Evolutionary conservation across 2,329 filamentous ascomycete genomes (phyloP), one percentile per base, ranked within the genome.

Genomic region (Aspergillus ibericus): DNA sequence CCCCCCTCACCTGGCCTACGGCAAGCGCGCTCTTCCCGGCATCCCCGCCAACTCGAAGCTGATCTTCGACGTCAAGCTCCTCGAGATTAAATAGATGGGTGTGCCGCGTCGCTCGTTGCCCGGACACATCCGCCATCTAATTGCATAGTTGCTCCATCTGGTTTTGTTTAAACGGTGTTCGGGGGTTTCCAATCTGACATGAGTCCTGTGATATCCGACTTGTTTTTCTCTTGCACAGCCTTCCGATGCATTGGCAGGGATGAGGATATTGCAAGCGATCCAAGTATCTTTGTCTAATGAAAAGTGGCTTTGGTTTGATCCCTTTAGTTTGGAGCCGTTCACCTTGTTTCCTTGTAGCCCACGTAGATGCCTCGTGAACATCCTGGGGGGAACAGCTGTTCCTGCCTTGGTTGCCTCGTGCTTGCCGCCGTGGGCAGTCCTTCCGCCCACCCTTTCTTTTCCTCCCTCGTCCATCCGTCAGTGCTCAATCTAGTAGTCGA

Each of bases 11-110:
- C 86, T 93, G 59, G 96, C 90, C 70, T 99, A 99, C 77, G 95
- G 96, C 78, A 92, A 86, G 80, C 89, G 91, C 81, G 82, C 84
- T 62, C 79, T 90, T 22, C 90, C 92, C 52, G 92, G 90, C 66
- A 98, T 99, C 69, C 95, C 95, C 22, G 85, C 83, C 69, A 97
- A 98, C 85, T 93, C 92, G 76, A 91, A 89, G 67, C 81, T 99
- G 76, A 85, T 90, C 75, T 99, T 99, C 77, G 96, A 99, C 76
- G 84, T 95, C 70, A 95, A 93, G 84, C 82, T 93, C 55, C 80
- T 93, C 55, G 88, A 90, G 78, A 91, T 92, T 79, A 92, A 92
- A 83, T 93, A 88, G 82, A 78, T 58, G 42, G 27, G 53, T 32
- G 29, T 32, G 29, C 29, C 29, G 9, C 29, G 29, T 32, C 29